Conservation (phyloP, 345 rosid species). For the Excoecaria agallocha region DNA sequence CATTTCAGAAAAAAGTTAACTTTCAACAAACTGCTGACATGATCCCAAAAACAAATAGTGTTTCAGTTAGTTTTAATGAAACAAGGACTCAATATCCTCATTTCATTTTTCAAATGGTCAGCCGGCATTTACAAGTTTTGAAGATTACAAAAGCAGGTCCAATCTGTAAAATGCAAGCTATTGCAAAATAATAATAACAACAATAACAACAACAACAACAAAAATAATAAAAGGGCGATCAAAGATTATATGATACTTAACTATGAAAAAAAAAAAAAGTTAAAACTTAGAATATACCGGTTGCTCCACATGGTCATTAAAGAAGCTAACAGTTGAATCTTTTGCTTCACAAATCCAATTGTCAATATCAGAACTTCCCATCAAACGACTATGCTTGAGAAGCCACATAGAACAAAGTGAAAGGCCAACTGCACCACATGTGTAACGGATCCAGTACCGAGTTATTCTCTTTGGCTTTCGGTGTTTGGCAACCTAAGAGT, state of each 20-base stretch:
- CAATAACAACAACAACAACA: no score
- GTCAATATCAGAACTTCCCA: constrained; percentile 91
- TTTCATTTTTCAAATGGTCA: not conserved
- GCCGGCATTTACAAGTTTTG: not conserved
- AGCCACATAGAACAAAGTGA: constrained; percentile 78
- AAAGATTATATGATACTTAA: not conserved
- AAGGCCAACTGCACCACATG: constrained; percentile 81
- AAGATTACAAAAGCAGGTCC: not conserved
- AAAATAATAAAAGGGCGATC: not conserved
- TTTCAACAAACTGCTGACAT: not conserved
- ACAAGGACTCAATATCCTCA: not conserved
- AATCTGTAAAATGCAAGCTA: not conserved
- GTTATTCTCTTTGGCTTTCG: constrained; percentile 68
- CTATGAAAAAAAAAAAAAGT: constrained; percentile 20
- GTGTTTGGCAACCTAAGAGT: constrained; percentile 65
- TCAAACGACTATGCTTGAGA: constrained; percentile 73
- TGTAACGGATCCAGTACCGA: constrained; percentile 69
- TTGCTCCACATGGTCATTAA: constrained; percentile 85
- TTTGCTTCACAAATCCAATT: constrained; percentile 84
- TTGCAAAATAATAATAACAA: not conserved
- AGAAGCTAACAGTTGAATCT: constrained; percentile 67
- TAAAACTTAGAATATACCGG: constrained; percentile 49
- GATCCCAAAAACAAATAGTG: not conserved
- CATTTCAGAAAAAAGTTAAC: not conserved
- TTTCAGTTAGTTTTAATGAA: not conserved